Conservation (phyloP, 2,329 filamentous ascomycete genomes). For the Furcasterigmium furcatum region DNA sequence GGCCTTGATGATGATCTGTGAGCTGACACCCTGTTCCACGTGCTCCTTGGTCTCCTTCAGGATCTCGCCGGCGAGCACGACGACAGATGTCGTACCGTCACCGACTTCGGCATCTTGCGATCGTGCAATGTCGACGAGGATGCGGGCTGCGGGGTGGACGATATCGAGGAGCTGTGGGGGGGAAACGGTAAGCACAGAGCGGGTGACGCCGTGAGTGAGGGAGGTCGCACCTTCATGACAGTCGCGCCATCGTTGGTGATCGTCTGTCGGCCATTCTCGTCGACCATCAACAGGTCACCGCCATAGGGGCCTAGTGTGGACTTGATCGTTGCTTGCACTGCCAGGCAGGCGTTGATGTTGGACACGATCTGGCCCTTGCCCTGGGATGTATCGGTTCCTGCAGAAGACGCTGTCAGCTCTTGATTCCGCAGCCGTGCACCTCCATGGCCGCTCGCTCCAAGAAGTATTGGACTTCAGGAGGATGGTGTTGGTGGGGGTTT, state of each 20-base stretch:
- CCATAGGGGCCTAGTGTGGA: slow-evolving; percentile 95
- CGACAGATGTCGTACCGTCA: slow-evolving; percentile 95
- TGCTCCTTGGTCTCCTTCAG: slow-evolving; percentile 95
- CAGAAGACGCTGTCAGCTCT: neutral
- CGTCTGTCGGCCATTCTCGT: slow-evolving; percentile 91
- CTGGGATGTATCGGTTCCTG: slow-evolving; percentile 96
- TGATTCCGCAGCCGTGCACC: too few relatives aligned
- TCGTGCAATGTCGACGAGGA: slow-evolving; percentile 96
- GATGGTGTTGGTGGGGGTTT: slow-evolving; percentile 32
- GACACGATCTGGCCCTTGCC: slow-evolving; percentile 95
- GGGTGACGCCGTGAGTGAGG: slow-evolving; percentile 3
- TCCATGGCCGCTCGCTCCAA: slow-evolving; percentile 1
- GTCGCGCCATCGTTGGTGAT: slow-evolving; percentile 99
- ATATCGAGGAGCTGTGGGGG: slow-evolving; percentile 82
- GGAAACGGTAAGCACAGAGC: slow-evolving; percentile 1
- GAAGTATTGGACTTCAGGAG: slow-evolving; percentile 16
- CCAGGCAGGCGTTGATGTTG: slow-evolving; percentile 97
- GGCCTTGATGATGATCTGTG: slow-evolving; percentile 96
- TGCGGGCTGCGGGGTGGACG: slow-evolving; percentile 92
- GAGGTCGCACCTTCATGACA: slow-evolving; percentile 80
- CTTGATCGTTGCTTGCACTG: slow-evolving; percentile 94
- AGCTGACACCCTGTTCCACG: slow-evolving; percentile 94
- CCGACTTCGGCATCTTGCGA: slow-evolving; percentile 99
- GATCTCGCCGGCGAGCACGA: slow-evolving; percentile 95
- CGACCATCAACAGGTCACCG: slow-evolving; percentile 92